Evolutionary conservation across 441 rosid genomes (phyloP).

Genomic region (Euphorbia celastroides): DNA sequence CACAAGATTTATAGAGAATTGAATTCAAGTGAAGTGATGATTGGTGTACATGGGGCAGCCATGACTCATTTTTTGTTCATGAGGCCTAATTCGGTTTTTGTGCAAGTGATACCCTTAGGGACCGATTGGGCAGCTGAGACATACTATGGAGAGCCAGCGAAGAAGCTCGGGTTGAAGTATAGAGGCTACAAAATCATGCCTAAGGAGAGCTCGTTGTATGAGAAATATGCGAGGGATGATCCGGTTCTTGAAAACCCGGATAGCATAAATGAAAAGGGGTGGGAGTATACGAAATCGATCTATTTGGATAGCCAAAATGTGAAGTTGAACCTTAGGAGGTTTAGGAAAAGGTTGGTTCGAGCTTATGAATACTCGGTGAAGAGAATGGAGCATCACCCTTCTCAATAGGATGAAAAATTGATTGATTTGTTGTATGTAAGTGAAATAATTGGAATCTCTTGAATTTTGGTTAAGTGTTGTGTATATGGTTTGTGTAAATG

Average conservation of each 20-base stretch:
- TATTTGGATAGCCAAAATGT: constrained; percentile 80
- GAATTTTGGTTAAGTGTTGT: not conserved
- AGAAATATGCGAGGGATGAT: constrained; percentile 40
- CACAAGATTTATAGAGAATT: constrained; percentile 57
- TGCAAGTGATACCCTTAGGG: constrained; percentile 84
- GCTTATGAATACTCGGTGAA: constrained; percentile 30
- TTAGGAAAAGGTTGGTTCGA: constrained; percentile 40
- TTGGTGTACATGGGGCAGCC: constrained; percentile 97
- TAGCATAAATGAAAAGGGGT: constrained; percentile 61
- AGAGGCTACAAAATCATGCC: constrained; percentile 55
- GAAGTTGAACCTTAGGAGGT: constrained; percentile 51
- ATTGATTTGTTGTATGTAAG: constrained; percentile 11
- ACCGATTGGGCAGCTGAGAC: constrained; percentile 94
- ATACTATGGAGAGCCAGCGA: constrained; percentile 87
- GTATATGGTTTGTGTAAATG: not conserved
- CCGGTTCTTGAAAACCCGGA: constrained; percentile 54
- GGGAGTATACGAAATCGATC: constrained; percentile 80
- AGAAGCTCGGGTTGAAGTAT: constrained; percentile 75
- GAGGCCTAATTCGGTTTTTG: constrained; percentile 69
- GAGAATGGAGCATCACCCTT: constrained; percentile 16
- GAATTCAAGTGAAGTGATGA: constrained; percentile 78
- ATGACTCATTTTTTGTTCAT: constrained; percentile 94
- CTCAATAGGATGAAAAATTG: constrained; percentile 3
- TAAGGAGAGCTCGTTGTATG: constrained; percentile 71
- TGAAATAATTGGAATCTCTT: not conserved